Base-by-base conservation (phyloP, 1,284 basidiomycete genomes). In the Trichosporon faecale region DNA sequence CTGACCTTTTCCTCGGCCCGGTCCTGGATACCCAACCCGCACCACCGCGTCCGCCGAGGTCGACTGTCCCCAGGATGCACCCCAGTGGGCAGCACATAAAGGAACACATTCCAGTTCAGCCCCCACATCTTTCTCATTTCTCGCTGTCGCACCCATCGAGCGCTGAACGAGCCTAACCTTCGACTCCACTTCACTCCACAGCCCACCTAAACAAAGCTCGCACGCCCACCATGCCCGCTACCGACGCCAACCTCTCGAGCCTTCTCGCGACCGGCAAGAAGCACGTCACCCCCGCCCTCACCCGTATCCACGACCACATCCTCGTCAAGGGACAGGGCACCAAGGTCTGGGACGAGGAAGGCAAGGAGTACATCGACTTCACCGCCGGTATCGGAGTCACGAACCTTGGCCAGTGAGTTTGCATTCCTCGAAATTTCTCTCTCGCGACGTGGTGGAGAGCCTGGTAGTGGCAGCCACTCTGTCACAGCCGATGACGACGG, bases 261-360 rank as follows among this genome's bases (percentile, higher is more conserved):
- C 74, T 76, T 52, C 71, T 75, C 66, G 71, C 60, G 52, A 72
- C 72, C 61, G 74, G 70, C 66, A 70, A 66, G 64, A 73, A 73
- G 73, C 75, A 78, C 71, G 74, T 78, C 66, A 76, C 77, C n/a
- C 76, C 76, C 27, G 77, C 76, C 21, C 76, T 78, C 66, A 73
- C 76, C 40, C 73, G 77, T 18, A 67, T 79, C 44, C 77, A 76
- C 69, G 76, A 92, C 71, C 89, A 88, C 8, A 86, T 95, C 69
- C 89, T 95, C 83, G 85, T 86, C 68, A 91, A 89, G 76, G 93
- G 90, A 44, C 85, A 90, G 76, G 93, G 93, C n/a, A 89, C 90
- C 3, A 92, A 90, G 79, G 88, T 93, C 31, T 70, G 75, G 66
- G 73, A 73, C 66, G 86, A 89, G 66, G 89, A 92, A 75, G 92